A percentile compares a stretch with the other conserved stretches of the same genome.
Evolutionary conservation across 139 green algal species (phyloP).

Genomic region (Diplosphaera chodatii): DNA sequence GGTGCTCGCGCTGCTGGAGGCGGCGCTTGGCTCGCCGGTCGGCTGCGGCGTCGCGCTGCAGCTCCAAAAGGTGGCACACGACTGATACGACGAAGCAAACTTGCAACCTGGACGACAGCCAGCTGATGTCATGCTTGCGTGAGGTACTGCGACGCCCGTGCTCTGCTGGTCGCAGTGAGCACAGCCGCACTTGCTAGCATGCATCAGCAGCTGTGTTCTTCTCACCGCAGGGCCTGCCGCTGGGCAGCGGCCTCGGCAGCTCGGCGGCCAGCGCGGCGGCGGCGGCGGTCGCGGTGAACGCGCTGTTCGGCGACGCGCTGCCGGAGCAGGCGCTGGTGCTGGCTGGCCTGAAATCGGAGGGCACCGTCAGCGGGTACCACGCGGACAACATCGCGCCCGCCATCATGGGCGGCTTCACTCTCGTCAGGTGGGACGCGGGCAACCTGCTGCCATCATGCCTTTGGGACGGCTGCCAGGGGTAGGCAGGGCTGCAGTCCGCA

Average conservation of each 20-base stretch:
- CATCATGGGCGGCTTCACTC: conserved; percentile 88
- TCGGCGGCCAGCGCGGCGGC: conserved; percentile 86
- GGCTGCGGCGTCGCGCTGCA: conserved; percentile 71
- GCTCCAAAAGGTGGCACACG: conserved; percentile 84
- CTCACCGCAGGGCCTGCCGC: conserved; percentile 73
- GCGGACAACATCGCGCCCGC: conserved; percentile 94
- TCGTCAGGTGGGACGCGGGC: conserved; percentile 78
- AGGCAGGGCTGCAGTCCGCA: too few relatives aligned
- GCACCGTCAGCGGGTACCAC: conserved; percentile 90
- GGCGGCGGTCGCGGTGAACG: conserved; percentile 80
- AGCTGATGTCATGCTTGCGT: too few relatives aligned
- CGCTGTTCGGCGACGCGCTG: conserved; percentile 81
- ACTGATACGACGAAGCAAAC: too few relatives aligned
- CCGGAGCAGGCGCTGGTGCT: conserved; percentile 70
- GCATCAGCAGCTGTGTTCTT: too few relatives aligned
- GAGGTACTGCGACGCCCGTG: too few relatives aligned
- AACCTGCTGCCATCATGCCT: too few relatives aligned
- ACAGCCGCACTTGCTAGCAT: too few relatives aligned
- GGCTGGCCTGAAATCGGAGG: conserved; percentile 79
- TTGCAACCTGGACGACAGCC: too few relatives aligned
- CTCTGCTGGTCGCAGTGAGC: too few relatives aligned
- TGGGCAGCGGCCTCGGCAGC: conserved; percentile 88
- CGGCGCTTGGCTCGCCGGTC: conserved; percentile 7
- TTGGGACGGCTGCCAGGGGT: too few relatives aligned
- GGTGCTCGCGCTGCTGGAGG: conserved; percentile 73